Conservation (phyloP, 2,329 filamentous ascomycete genomes). For the Fusarium staphyleae region DNA sequence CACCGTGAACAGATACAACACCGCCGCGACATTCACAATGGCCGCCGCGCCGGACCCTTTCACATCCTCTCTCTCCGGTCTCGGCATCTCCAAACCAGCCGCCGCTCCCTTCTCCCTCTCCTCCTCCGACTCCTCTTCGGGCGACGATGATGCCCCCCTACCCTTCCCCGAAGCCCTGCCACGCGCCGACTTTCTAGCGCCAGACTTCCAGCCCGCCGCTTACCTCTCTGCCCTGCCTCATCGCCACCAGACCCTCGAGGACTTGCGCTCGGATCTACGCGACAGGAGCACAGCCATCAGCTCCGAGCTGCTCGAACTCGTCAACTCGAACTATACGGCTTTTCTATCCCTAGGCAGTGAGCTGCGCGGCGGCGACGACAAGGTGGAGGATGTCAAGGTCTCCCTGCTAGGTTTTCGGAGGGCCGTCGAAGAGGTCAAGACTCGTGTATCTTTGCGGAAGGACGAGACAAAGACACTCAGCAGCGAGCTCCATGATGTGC, state of each 20-base stretch:
- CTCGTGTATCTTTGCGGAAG: conserved; percentile 68
- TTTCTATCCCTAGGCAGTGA: conserved; percentile 85
- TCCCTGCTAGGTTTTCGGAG: conserved; percentile 85
- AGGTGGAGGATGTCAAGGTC: conserved; percentile 87
- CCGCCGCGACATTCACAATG: conserved; percentile 15
- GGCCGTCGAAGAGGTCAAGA: conserved; percentile 78
- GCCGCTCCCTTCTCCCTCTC: conserved; percentile 52
- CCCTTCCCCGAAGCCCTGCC: conserved; percentile 89
- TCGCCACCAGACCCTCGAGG: conserved; percentile 94
- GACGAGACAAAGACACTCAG: conserved; percentile 68
- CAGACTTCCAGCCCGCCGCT: conserved; percentile 77
- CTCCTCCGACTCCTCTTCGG: conserved; percentile 50
- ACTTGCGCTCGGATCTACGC: conserved; percentile 85
- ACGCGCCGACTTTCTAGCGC: conserved; percentile 80
- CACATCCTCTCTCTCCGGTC: conserved; percentile 37
- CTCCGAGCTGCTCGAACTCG: conserved; percentile 88
- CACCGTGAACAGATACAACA: background rate
- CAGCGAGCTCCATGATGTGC: conserved; percentile 70
- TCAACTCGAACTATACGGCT: conserved; percentile 93
- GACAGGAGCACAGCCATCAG: conserved; percentile 80
- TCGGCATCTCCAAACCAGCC: conserved; percentile 38
- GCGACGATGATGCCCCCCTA: conserved; percentile 71
- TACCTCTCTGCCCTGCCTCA: conserved; percentile 84
- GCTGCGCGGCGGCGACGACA: conserved; percentile 86
- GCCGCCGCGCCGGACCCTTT: conserved; percentile 40